These are phyloP conservation scores for Pseudogymnoascus destructans DNA, from an alignment of 2,329 filamentous ascomycete genomes.

Conservation along the genomic window DNA sequence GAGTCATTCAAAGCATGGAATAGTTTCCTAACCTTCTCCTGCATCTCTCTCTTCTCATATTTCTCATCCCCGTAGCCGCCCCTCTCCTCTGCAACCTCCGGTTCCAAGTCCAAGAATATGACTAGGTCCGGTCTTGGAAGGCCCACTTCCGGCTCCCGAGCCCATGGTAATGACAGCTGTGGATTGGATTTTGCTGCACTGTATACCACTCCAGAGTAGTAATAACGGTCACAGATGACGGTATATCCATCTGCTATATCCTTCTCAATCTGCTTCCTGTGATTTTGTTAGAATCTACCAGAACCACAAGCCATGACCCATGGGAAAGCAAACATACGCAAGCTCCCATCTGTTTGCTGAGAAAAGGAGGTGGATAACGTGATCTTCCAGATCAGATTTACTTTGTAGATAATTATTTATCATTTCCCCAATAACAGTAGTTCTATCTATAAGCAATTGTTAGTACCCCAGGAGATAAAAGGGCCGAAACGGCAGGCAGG, in stretches of 20 bases:
- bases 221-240: slow-evolving; percentile 83
- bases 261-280: slow-evolving; percentile 37
- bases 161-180: slow-evolving; percentile 61
- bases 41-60: slow-evolving; percentile 78
- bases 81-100: slow-evolving; percentile 56
- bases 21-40: slow-evolving; percentile 60
- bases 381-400: slow-evolving; percentile 49
- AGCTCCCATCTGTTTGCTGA: slow-evolving; percentile 60
- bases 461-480: slow-evolving; percentile 9
- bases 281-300: background rate
- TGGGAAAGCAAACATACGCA: slow-evolving; percentile 15
- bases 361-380: slow-evolving; percentile 60
- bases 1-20: slow-evolving; percentile 45
- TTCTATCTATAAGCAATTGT: slow-evolving; percentile 38
- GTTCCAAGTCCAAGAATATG: slow-evolving; percentile 71
- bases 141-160: slow-evolving; percentile 69
- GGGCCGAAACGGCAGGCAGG: background rate
- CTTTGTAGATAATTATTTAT: slow-evolving; percentile 54
- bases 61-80: slow-evolving; percentile 84
- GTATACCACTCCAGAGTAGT: slow-evolving; percentile 89
- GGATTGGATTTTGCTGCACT: slow-evolving; percentile 74
- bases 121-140: slow-evolving; percentile 79
- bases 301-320: slow-evolving; percentile 22
- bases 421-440: slow-evolving; percentile 53
- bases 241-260: slow-evolving; percentile 54